Evolutionary conservation across 768 basidiomycete species (phyloP), one percentile per base, ranked within the genome.

Genomic region (Leccinum imitatum): DNA sequence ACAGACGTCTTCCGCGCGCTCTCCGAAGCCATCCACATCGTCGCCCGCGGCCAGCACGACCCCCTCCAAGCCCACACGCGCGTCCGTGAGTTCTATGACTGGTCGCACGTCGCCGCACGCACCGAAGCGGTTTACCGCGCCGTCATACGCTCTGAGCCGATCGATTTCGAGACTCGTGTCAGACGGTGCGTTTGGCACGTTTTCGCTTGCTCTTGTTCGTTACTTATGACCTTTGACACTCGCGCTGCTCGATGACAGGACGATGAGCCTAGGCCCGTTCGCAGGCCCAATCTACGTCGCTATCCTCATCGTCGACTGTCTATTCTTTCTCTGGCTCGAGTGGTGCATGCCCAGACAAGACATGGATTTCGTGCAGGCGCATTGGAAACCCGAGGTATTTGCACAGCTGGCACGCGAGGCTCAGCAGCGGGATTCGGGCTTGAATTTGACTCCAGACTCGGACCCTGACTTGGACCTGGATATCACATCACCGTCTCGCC

Each of bases 231-330:
- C 41, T n/a, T 7, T 23, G 15, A 50, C 14, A 25, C 6, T 8
- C 13, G 50, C 4, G 48, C 30, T 54, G 27, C 39, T 62, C 5
- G 48, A 27, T 37, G 19, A 19, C 67, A 90, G 87, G 68, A 96
- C 91, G 35, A 85, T 91, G 81, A 79, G 81, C 53, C 77, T 92
- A 8, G 97, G 91, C 0, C 83, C 82, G 0, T 87, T 93, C 50
- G 91, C 87, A 9, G 97, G 97, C 0, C 84, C 85, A 2, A 97
- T 98, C 48, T 90, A 93, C 67, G 87, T 90, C 9, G 85, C 89
- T 63, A 98, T 98, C 44, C 76, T 97, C 46, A 79, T 95, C 30
- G 91, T 98, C 1, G 89, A 95, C 66, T 93, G 93, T 69, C 72
- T 96, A 8, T 96, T 97, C 74, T 94, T 93, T 71, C 68, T 86